Evolutionary conservation across 2,329 filamentous ascomycete genomes (phyloP).

Genomic region (Beauveria bassiana): DNA sequence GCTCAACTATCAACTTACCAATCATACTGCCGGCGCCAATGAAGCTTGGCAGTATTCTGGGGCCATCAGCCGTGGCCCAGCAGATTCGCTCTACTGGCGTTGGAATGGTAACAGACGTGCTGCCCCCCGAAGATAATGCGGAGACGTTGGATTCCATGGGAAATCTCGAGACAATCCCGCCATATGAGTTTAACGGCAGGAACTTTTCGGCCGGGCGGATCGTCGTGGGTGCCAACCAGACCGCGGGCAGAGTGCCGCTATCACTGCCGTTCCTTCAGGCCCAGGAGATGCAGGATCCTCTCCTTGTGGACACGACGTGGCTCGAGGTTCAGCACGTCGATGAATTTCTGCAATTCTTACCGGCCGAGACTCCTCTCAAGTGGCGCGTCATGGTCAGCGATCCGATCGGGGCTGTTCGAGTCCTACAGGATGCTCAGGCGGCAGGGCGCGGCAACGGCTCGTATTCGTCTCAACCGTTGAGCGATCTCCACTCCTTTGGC

Average conservation of each 20-base stretch:
- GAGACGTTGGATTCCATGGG: too few relatives aligned
- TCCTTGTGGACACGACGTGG: background rate
- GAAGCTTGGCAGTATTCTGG: too few relatives aligned
- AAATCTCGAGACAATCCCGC: too few relatives aligned
- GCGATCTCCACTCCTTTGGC: background rate
- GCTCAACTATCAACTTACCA: background rate
- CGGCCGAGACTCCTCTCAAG: background rate
- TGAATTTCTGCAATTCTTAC: background rate
- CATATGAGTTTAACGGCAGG: too few relatives aligned
- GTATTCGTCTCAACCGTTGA: background rate
- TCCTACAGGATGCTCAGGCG: background rate
- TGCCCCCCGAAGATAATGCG: too few relatives aligned
- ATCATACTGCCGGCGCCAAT: background rate
- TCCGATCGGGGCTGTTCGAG: background rate
- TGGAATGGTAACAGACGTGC: background rate
- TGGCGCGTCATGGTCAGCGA: background rate
- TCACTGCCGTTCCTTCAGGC: background rate
- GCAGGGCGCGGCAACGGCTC: background rate
- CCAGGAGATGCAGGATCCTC: background rate
- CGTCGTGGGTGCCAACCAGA: background rate
- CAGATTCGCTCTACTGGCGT: background rate
- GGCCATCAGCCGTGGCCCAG: background rate
- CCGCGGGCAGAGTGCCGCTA: background rate
- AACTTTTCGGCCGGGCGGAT: too few relatives aligned
- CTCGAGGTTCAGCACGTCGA: background rate